Conservation (phyloP, 2,329 filamentous ascomycete genomes). For the Monosporascus ibericus region DNA sequence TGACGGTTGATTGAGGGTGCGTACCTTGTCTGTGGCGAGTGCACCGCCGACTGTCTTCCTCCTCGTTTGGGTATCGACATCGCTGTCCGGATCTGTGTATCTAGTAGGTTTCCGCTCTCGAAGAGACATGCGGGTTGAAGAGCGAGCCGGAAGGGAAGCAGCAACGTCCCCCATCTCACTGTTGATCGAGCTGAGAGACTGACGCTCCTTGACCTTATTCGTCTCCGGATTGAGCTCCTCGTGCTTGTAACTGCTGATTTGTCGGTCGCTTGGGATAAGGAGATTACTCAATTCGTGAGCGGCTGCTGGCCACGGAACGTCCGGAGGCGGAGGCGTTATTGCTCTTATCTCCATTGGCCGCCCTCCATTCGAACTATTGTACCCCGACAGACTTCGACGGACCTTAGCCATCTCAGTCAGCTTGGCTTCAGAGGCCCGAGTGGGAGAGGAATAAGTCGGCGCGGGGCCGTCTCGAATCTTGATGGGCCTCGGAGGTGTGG, state of each 20-base stretch:
- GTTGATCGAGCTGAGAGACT: constrained; percentile 41
- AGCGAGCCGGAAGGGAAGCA: constrained; percentile 24
- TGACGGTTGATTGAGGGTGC: constrained; percentile 5
- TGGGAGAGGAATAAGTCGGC: constrained; percentile 80
- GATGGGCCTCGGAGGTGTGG: constrained; percentile 42
- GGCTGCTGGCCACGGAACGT: constrained; percentile 81
- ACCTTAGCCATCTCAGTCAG: constrained; percentile 63
- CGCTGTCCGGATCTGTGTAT: constrained; percentile 46
- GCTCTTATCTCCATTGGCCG: constrained; percentile 32
- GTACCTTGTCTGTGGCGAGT: constrained; percentile 38
- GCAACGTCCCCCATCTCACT: constrained; percentile 22
- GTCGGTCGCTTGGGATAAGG: constrained; percentile 69
- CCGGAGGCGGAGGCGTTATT: constrained; percentile 66
- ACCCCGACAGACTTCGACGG: constrained; percentile 55
- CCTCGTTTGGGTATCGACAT: constrained; percentile 44
- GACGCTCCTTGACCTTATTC: constrained; percentile 52
- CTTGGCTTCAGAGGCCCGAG: constrained; percentile 80
- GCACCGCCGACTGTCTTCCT: constrained; percentile 57
- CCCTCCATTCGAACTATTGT: constrained; percentile 28
- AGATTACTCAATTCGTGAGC: constrained; percentile 75
- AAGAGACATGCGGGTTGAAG: constrained; percentile 63
- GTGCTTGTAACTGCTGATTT: constrained; percentile 68
- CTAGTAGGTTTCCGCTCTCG: constrained; percentile 61
- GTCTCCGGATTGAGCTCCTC: constrained; percentile 74
- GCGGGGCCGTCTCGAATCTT: constrained; percentile 50